A percentile compares a stretch with the other conserved stretches of the same genome.
Evolutionary conservation across 2,329 filamentous ascomycete species (phyloP).

Genomic region (Penicillium thymicola): DNA sequence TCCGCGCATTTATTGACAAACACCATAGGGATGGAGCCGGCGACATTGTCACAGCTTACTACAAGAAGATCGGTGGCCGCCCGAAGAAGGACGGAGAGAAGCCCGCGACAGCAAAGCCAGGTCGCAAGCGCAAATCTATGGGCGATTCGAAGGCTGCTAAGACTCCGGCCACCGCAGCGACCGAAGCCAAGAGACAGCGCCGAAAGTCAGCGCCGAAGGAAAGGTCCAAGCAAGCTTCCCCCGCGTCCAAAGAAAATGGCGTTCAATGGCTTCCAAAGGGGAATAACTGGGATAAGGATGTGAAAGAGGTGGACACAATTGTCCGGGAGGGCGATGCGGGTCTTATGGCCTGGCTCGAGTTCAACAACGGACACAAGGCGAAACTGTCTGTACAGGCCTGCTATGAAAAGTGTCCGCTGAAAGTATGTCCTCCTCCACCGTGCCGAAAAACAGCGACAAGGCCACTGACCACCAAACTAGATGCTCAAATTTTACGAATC

Average conservation of each 20-base stretch:
- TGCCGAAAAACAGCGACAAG: neutral
- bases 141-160: constrained; percentile 28
- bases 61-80: constrained; percentile 40
- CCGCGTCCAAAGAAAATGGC: constrained; percentile 16
- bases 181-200: constrained; percentile 26
- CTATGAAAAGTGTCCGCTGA: constrained; percentile 44
- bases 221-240: constrained; percentile 11
- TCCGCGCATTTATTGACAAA: constrained; percentile 16
- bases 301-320: constrained; percentile 44
- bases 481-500: constrained; percentile 51
- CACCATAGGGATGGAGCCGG: constrained; percentile 37
- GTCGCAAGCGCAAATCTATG: constrained; percentile 37
- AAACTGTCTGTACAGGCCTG: constrained; percentile 41
- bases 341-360: constrained; percentile 42
- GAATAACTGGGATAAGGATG: constrained; percentile 45
- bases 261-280: constrained; percentile 39
- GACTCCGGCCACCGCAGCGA: constrained; percentile 18
- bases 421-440: constrained; percentile 26
- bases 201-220: constrained; percentile 25
- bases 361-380: constrained; percentile 45
- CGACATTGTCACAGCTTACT: constrained; percentile 43
- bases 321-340: constrained; percentile 34
- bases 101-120: constrained; percentile 8
- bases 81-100: constrained; percentile 30
- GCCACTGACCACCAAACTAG: constrained; percentile 23